These are phyloP conservation scores for Trichoderma citrinoviride DNA, from an alignment of 2,329 filamentous ascomycete species.

Conservation along the genomic window DNA sequence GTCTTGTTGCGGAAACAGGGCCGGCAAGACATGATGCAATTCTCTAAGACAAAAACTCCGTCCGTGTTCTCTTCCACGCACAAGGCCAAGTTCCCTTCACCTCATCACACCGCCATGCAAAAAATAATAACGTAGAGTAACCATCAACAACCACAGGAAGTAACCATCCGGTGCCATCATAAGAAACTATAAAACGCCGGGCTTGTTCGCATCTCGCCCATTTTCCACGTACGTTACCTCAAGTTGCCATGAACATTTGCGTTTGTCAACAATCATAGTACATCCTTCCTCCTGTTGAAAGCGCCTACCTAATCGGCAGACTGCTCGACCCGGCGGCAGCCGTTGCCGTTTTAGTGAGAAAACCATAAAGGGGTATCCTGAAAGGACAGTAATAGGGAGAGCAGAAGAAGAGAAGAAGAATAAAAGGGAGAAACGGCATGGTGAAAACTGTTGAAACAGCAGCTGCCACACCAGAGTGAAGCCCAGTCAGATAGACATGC, in stretches of 20 bases:
- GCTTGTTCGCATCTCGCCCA: conserved; percentile 26
- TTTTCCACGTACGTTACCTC: conserved; percentile 22
- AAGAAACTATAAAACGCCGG: conserved; percentile 29
- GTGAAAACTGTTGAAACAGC: background rate
- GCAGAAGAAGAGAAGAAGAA: background rate
- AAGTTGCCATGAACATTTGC: conserved; percentile 25
- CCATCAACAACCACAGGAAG: background rate
- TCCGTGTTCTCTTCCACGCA: background rate
- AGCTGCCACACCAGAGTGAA: background rate
- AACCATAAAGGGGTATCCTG: conserved; percentile 19
- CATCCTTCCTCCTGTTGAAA: conserved; percentile 20
- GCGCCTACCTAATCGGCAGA: background rate
- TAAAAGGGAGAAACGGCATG: background rate
- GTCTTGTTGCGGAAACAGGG: background rate
- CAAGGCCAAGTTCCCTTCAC: background rate
- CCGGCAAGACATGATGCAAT: background rate
- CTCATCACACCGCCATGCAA: conserved; percentile 9
- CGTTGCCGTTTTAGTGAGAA: conserved; percentile 7
- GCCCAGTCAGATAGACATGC: background rate
- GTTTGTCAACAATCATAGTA: conserved; percentile 25
- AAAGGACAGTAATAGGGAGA: conserved; percentile 6
- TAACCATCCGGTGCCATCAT: background rate
- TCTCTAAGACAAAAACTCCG: background rate
- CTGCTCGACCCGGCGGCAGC: background rate
- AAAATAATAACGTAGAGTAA: background rate